Base-by-base conservation (phyloP, 2,329 filamentous ascomycete species). In the Fusarium temperatum region DNA sequence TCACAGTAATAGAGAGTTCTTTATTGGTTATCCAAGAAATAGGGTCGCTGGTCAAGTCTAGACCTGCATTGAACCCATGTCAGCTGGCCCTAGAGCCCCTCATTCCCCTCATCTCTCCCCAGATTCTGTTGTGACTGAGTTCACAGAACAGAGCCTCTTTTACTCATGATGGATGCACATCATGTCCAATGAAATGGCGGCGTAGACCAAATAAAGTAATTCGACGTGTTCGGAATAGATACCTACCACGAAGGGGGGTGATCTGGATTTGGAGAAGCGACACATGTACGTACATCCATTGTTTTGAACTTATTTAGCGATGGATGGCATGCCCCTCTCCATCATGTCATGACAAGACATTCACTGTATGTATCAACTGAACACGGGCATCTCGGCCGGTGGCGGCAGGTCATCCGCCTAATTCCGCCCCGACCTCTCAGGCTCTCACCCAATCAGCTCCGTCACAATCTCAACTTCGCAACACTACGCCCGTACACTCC, bases 131-230 rank as follows among this genome's bases (percentile, higher is more conserved):
- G 67, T 54, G 68, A 67, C 41, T 32, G 20, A 48, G 47, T 35
- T 28, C 28, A 65, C 47, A 65, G 61, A 70, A 38, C 73, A 74
- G 74, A 76, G 72, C 68, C 66, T 75, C 53, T 45, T 76, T 45
- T 71, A 47, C 54, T 77, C 60, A 70, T 70, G 60, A 70, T 70
- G 65, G 68, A 58, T 71, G 66, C 38, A 63, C 50, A 15, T 42
- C 15, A 20, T 70, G 35, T 42, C 28, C 44, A 69, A 69, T 64
- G 26, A 51, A 20, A 51, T 56, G 64, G 63, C 64, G 54, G 62
- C 72, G 53, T 53, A 74, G 66, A 69, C 75, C 59, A 47, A 57
- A 73, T 64, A 42, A 58, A 68, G 66, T 63, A 71, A 63, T 50
- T 42, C 28, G n/a, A 39, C 22, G 18, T 14, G 32, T 44, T 22